Conservation (phyloP, 1,284 basidiomycete species). For the Ganoderma lucidum region DNA sequence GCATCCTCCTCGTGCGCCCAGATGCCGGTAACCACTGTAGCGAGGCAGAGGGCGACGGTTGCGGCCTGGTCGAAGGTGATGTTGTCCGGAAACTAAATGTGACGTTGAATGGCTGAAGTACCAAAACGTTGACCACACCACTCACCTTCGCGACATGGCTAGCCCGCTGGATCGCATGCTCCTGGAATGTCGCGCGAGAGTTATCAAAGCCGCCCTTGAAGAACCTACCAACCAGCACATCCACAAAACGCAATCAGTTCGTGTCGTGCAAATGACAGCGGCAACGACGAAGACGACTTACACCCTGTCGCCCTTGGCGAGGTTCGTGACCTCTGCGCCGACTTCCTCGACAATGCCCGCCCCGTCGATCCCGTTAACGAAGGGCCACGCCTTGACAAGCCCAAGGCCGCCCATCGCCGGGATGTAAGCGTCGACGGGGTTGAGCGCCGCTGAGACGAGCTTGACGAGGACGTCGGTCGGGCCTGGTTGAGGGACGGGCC, state of each 20-base stretch:
- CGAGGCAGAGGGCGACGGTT: conserved; percentile 38
- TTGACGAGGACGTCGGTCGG: conserved; percentile 4
- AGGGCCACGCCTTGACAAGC: neutral
- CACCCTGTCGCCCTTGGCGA: conserved; percentile 57
- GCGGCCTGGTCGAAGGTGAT: conserved; percentile 42
- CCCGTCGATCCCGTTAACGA: conserved; percentile 52
- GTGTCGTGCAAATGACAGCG: neutral
- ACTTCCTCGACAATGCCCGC: conserved; percentile 54
- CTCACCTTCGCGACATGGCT: conserved; percentile 38
- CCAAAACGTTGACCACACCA: neutral
- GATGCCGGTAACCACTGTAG: conserved; percentile 38
- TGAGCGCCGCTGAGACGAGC: neutral
- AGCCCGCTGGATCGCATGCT: conserved; percentile 39
- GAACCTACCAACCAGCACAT: too few relatives aligned
- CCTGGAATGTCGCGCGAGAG: conserved; percentile 39
- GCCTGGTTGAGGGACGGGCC: neutral
- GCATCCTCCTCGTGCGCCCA: conserved; percentile 30
- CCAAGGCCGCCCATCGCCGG: too few relatives aligned
- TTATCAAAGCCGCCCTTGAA: neutral
- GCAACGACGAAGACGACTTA: conserved; percentile 24
- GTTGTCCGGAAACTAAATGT: conserved; percentile 37
- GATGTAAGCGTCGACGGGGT: neutral
- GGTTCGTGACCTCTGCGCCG: conserved; percentile 47
- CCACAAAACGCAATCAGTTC: too few relatives aligned
- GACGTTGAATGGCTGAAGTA: neutral